These are phyloP conservation scores for Amphirosellinia nigrospora DNA, from an alignment of 495 filamentous ascomycete species.

Conservation along the genomic window DNA sequence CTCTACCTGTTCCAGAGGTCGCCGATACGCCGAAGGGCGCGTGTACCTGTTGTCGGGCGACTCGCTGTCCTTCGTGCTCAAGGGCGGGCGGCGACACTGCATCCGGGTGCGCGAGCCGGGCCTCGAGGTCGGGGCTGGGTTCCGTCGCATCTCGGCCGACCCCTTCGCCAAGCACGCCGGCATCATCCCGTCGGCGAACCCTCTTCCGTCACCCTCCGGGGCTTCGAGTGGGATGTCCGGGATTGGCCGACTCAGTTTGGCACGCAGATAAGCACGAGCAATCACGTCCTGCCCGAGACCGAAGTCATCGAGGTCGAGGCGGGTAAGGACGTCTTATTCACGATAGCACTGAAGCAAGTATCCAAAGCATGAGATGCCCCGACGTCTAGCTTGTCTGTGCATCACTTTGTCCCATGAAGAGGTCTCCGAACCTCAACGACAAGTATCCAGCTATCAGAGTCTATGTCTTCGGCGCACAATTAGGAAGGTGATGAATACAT, in stretches of 20 bases:
- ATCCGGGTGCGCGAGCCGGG: slow-evolving; percentile 64
- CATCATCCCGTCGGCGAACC: slow-evolving; percentile 78
- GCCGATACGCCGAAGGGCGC: slow-evolving; percentile 50
- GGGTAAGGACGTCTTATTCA: slow-evolving; percentile 78
- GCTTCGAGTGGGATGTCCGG: slow-evolving; percentile 88
- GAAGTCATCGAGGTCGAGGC: slow-evolving; percentile 64
- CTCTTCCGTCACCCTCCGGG: slow-evolving; percentile 73
- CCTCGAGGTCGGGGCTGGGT: slow-evolving; percentile 30
- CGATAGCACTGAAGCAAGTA: slow-evolving; percentile 67
- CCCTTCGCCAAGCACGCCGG: slow-evolving; percentile 72
- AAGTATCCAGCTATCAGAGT: too few species aligned
- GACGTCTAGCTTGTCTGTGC: neutral
- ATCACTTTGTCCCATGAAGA: neutral
- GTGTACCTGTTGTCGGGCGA: slow-evolving; percentile 78
- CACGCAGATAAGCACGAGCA: slow-evolving; percentile 88
- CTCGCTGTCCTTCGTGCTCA: slow-evolving; percentile 80
- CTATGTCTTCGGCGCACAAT: neutral
- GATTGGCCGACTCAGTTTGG: slow-evolving; percentile 85
- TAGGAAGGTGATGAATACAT: neutral
- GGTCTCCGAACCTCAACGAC: neutral
- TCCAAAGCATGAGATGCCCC: neutral
- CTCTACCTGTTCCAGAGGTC: slow-evolving; percentile 64
- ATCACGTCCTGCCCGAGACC: slow-evolving; percentile 68
- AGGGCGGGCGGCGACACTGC: slow-evolving; percentile 62
- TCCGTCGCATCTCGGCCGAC: slow-evolving; percentile 49